Conservation (phyloP, 192 early-diverging fungal genomes). For the Backusella tuberculispora region DNA sequence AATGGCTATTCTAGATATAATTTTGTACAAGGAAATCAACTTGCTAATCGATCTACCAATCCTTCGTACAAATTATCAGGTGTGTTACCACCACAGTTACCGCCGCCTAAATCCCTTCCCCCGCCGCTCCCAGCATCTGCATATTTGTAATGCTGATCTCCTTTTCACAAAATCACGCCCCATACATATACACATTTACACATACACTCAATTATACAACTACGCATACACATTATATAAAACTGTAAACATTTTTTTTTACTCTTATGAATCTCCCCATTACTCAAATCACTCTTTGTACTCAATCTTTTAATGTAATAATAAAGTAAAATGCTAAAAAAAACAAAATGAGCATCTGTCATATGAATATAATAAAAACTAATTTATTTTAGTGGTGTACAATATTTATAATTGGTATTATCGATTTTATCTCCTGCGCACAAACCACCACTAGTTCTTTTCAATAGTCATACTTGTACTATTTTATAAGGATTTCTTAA, state of each 20-base stretch:
- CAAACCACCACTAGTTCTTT: no score
- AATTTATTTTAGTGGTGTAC: constrained; percentile 4
- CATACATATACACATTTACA: not conserved
- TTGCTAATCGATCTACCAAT: not conserved
- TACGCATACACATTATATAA: not conserved
- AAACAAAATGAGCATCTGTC: not conserved
- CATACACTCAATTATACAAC: no score
- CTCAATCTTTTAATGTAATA: not conserved
- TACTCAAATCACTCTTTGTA: not conserved
- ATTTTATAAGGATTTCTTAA: no score
- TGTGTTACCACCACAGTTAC: constrained; percentile 12
- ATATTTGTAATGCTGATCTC: constrained; percentile 10
- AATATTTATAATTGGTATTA: not conserved
- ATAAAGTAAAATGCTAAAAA: not conserved
- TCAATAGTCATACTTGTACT: no score
- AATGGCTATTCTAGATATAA: not conserved
- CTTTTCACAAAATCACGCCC: not conserved
- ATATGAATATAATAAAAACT: constrained; percentile 9
- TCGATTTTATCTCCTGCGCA: not conserved
- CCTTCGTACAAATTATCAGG: constrained; percentile 6
- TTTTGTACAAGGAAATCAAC: constrained; percentile 3
- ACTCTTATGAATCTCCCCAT: not conserved
- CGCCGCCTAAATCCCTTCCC: not conserved
- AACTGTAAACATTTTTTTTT: not conserved
- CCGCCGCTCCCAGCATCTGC: constrained; percentile 10